phyloP scores from a whole-genome alignment of 441 rosid genomes.

The Pelargonium citronellum region DNA sequence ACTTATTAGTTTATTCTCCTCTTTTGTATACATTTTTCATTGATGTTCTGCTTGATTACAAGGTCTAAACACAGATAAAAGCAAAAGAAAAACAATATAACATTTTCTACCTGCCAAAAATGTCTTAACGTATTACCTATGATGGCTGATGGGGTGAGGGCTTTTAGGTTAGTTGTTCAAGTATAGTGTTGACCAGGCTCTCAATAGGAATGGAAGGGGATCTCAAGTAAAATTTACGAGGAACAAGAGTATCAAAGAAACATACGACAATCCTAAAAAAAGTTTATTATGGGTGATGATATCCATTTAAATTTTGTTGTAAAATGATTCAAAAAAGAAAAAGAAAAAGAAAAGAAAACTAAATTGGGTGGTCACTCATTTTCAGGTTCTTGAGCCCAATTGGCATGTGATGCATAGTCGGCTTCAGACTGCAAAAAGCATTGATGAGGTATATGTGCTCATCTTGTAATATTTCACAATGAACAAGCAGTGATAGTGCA shows the following conservation, averaged over 20 bases:
- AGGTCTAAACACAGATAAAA: neutral
- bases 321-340: neutral
- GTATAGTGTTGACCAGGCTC: neutral
- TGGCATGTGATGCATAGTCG: constrained; percentile 83
- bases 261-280: neutral
- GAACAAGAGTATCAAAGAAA: neutral
- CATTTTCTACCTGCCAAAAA: neutral
- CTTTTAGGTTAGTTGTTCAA: neutral
- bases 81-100: neutral
- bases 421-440: constrained; percentile 71
- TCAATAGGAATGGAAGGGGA: neutral
- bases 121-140: neutral
- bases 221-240: neutral
- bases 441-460: constrained; percentile 63
- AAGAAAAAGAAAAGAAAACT: neutral
- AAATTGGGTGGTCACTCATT: constrained; percentile 10
- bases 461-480: neutral
- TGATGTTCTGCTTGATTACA: neutral
- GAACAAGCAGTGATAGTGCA: no score
- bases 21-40: neutral
- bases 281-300: neutral
- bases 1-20: no score
- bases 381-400: constrained; percentile 96
- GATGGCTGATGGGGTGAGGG: no score
- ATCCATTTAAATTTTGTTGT: neutral